Evolutionary conservation across 306 rosid genomes (phyloP).

Genomic region (Malus sieversii): DNA sequence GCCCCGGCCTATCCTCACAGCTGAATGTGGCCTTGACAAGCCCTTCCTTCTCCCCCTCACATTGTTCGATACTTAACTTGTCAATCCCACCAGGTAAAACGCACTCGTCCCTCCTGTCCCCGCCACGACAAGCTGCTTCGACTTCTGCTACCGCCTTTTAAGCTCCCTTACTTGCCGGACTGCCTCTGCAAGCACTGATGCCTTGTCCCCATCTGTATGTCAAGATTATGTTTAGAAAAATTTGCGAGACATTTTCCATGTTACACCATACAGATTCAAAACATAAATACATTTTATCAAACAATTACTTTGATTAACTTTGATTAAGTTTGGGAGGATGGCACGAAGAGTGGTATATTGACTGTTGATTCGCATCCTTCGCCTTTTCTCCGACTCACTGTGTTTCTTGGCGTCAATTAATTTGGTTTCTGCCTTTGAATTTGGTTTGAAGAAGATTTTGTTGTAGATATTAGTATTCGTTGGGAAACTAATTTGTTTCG

Average conservation of each 20-base stretch:
- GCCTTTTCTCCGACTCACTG: slow-evolving; percentile 63
- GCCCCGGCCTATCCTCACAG: slow-evolving; percentile 50
- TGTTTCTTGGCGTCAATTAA: slow-evolving; percentile 52
- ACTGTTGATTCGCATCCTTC: slow-evolving; percentile 61
- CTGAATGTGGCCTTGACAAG: slow-evolving; percentile 46
- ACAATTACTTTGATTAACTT: slow-evolving; percentile 55
- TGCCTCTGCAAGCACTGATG: slow-evolving; percentile 50
- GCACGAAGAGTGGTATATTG: slow-evolving; percentile 56
- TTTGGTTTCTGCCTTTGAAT: slow-evolving; percentile 42
- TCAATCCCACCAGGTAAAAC: slow-evolving; percentile 45
- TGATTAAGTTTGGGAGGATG: slow-evolving; percentile 43
- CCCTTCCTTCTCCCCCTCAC: slow-evolving; percentile 25
- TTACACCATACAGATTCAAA: too few relatives aligned
- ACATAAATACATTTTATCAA: neutral
- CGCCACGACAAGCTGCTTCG: slow-evolving; percentile 19
- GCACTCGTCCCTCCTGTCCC: slow-evolving; percentile 11
- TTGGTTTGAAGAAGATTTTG: slow-evolving; percentile 32
- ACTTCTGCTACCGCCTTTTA: slow-evolving; percentile 33
- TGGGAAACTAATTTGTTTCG: slow-evolving; percentile 2
- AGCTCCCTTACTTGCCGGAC: slow-evolving; percentile 47
- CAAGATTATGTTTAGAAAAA: neutral
- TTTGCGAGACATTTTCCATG: neutral
- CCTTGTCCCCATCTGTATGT: slow-evolving; percentile 64
- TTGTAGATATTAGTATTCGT: slow-evolving; percentile 7
- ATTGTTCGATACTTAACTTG: slow-evolving; percentile 31